Percentiles rank a stretch among this genome's conserved stretches.
Conservation (phyloP, 192 early-diverging fungal species). For the Phycomyces nitens region DNA sequence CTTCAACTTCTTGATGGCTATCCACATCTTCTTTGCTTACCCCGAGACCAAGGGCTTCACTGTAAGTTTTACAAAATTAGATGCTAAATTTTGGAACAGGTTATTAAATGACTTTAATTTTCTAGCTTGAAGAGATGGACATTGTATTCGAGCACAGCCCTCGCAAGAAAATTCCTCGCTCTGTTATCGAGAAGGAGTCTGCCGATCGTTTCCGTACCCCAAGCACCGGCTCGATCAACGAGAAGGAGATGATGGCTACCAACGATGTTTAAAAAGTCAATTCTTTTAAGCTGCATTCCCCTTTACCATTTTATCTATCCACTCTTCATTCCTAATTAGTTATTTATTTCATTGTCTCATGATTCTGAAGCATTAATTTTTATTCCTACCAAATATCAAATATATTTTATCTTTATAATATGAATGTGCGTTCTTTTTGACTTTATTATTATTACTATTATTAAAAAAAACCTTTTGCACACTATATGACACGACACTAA, state of each 20-base stretch:
- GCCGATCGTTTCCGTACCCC: background rate
- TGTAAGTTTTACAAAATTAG: conserved; percentile 8
- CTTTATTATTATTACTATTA: too few species aligned
- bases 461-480: too few species aligned
- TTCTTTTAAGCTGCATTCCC: too few species aligned
- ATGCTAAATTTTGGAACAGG: background rate
- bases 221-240: background rate
- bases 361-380: too few species aligned
- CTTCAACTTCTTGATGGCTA: conserved; percentile 55
- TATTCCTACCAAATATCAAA: too few species aligned
- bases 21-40: conserved; percentile 65
- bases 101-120: too few species aligned
- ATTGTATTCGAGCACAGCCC: conserved; percentile 27
- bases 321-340: too few species aligned
- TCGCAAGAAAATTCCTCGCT: conserved; percentile 21
- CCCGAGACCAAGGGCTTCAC: conserved; percentile 84
- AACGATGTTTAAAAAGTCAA: background rate
- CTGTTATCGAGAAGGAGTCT: conserved; percentile 6
- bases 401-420: too few species aligned
- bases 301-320: too few species aligned
- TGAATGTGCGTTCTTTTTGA: too few species aligned
- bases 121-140: conserved; percentile 30
- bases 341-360: too few species aligned
- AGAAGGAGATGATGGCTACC: background rate
- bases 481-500: too few species aligned